Percentiles rank a stretch among this genome's conserved stretches.
These are phyloP conservation scores for Typha latifolia DNA, from an alignment of 176 grass and related monocot species.

Conservation along the genomic window DNA sequence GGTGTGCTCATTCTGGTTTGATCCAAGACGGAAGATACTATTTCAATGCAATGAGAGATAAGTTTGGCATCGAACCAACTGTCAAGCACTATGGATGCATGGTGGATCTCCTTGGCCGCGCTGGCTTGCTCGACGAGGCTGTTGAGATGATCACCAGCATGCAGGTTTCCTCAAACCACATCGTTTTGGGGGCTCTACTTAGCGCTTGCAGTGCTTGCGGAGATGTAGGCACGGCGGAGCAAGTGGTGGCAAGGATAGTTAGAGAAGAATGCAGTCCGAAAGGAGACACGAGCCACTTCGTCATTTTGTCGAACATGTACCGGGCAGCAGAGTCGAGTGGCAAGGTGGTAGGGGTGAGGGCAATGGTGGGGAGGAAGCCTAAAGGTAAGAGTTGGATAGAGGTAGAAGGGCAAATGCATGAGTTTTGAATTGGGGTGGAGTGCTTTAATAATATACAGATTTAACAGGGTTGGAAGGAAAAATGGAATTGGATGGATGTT, in stretches of 20 bases:
- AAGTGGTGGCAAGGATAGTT: background rate
- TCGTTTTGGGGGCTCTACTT: background rate
- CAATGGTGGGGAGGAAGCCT: background rate
- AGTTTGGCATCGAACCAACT: constrained; percentile 6
- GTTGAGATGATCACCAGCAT: background rate
- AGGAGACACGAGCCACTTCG: background rate
- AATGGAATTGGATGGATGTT: no score
- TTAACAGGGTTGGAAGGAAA: no score
- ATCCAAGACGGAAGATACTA: background rate
- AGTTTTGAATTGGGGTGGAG: background rate
- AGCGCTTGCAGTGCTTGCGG: background rate
- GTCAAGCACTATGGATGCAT: constrained; percentile 13
- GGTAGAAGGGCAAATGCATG: background rate
- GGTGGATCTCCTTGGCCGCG: constrained; percentile 17
- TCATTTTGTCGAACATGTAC: constrained; percentile 3
- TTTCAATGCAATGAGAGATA: constrained; percentile 14
- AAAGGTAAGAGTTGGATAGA: background rate
- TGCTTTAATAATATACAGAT: background rate
- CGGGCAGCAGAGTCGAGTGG: background rate
- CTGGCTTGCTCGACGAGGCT: constrained; percentile 8
- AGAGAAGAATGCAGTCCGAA: background rate
- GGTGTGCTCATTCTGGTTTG: constrained; percentile 13
- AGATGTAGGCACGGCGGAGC: background rate
- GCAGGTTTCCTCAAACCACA: background rate
- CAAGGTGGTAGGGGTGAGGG: background rate